Evolutionary conservation across 2,329 filamentous ascomycete species (phyloP), one percentile per base, ranked within the genome.

Genomic region (Thelonectria blattea): DNA sequence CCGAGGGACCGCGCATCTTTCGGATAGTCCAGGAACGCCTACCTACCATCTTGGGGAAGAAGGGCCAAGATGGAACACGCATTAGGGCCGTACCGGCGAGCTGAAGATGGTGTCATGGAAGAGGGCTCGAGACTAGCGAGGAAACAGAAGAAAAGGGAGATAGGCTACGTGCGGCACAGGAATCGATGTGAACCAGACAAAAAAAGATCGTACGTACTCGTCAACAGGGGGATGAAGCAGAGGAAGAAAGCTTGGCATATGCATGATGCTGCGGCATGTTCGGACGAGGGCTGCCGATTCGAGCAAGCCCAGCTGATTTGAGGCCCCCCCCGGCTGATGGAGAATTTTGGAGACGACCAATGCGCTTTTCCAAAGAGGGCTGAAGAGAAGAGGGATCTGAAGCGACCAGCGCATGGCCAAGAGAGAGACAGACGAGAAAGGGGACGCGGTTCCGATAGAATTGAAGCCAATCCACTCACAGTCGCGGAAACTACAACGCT

Each of bases 21-120:
- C 27, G 14, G 22, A 45, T 3, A 3, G 22, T 24, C 8, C 5
- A 45, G 12, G 20, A 22, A 45, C 11, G 42, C 42, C 42, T 22
- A 45, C 45, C 45, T 47, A 47, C 22, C 24, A 30, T n/a, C 4
- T 47, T 27, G 45, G 22, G 45, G 20, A 27, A 47, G 24, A 30
- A 22, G 10, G 20, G 47, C 52, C 30, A 18, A 3, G 7, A 30
- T 5, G 32, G 32, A 6, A 24, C 3, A 24, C 22, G 22, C 27
- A 7, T 27, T 30, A 27, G 49, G 37, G 27, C 18, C 48, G 32
- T 51, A 41, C 48, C 32, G 34, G 32, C 32, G 20, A 39, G 51
- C 34, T 17, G 20, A 39, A n/a, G 32, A 55, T 55, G 20, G 32
- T 55, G 48, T 55, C 32, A 49, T 56, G 3, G 45, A 12, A 14